Conservation (phyloP, 768 basidiomycete genomes). For the Tephrocybe sp. region DNA sequence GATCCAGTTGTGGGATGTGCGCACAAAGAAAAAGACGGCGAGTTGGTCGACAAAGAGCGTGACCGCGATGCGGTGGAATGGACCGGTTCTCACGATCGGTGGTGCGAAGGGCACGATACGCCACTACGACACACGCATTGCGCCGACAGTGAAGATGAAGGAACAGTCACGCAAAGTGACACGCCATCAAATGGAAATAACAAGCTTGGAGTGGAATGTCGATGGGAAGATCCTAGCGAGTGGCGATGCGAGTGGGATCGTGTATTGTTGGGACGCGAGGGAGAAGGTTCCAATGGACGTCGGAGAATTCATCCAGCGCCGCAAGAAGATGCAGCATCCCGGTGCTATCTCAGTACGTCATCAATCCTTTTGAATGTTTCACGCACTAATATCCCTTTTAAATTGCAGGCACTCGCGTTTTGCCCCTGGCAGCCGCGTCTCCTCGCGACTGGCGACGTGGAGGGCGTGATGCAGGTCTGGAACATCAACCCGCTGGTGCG, state of each 20-base stretch:
- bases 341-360: conserved; percentile 52
- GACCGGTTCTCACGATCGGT: conserved; percentile 64
- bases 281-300: conserved; percentile 51
- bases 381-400: neutral
- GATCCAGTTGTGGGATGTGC: conserved; percentile 74
- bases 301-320: conserved; percentile 53
- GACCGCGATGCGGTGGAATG: conserved; percentile 66
- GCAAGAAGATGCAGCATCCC: conserved; percentile 71
- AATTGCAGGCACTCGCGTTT: conserved; percentile 75
- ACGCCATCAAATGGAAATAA: conserved; percentile 68
- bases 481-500: conserved; percentile 44
- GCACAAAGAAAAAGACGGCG: conserved; percentile 51
- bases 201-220: conserved; percentile 64
- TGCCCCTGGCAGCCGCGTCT: conserved; percentile 85
- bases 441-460: conserved; percentile 73
- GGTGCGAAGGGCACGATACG: conserved; percentile 69
- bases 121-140: conserved; percentile 32
- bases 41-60: conserved; percentile 61
- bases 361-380: neutral
- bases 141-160: conserved; percentile 32
- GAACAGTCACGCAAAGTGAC: conserved; percentile 29
- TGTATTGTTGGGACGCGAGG: conserved; percentile 77
- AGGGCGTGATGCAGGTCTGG: conserved; percentile 57
- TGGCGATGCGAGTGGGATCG: conserved; percentile 73
- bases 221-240: conserved; percentile 71